These are phyloP conservation scores for Ruellia speciosa DNA, from an alignment of 305 asterid species.

Conservation along the genomic window DNA sequence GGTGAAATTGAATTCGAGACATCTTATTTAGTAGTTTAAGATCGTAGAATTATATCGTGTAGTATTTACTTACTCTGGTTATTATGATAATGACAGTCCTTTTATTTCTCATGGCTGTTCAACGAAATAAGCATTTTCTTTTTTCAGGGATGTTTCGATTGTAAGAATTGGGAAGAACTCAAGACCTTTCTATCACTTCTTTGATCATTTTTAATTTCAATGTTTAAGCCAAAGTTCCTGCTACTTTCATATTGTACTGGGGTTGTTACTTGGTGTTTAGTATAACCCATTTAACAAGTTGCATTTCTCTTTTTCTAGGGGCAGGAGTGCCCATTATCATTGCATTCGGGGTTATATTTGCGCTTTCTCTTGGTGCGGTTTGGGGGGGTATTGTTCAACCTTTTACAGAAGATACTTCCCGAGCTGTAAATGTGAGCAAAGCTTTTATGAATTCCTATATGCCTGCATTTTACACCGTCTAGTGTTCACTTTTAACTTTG, in stretches of 20 bases:
- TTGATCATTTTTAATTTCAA: too few species aligned
- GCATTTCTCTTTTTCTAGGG: slow-evolving; percentile 32
- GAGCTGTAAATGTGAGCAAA: slow-evolving; percentile 38
- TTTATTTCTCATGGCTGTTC: too few species aligned
- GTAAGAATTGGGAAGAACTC: too few species aligned
- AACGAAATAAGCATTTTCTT: too few species aligned
- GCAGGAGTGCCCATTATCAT: slow-evolving; percentile 49
- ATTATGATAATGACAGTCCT: too few species aligned
- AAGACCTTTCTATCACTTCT: too few species aligned
- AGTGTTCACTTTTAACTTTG: neutral
- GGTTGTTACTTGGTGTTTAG: neutral
- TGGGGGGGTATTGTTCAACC: slow-evolving; percentile 41
- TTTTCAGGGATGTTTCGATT: too few species aligned
- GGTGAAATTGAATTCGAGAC: too few species aligned
- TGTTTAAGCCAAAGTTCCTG: neutral
- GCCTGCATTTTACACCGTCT: neutral
- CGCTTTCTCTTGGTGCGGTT: slow-evolving; percentile 35
- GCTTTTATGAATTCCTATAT: neutral
- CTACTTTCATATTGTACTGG: too few species aligned
- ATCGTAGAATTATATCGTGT: too few species aligned
- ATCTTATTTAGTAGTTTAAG: too few species aligned
- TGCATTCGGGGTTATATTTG: slow-evolving; percentile 31
- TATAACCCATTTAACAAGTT: slow-evolving; percentile 9
- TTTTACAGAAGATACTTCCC: slow-evolving; percentile 54
- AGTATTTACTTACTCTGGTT: too few species aligned